phyloP scores from a whole-genome alignment of 1,284 basidiomycete genomes.

The Sparassis latifolia region DNA sequence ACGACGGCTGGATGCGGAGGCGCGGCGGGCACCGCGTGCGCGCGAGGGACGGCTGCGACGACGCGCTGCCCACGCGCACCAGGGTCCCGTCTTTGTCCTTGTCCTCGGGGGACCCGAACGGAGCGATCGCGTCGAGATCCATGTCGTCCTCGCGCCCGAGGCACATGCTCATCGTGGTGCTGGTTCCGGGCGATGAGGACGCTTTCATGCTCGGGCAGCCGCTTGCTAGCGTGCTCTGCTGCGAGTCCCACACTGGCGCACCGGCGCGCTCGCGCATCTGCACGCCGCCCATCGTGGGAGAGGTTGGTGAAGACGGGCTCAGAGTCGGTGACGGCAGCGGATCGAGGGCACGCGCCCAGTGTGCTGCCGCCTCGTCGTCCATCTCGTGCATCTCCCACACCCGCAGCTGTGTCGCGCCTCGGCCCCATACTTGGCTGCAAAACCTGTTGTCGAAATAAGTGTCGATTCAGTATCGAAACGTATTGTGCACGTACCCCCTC shows the following conservation, averaged over 20 bases:
- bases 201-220: not conserved
- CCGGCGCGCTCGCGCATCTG: constrained; percentile 1
- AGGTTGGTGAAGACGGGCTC: not conserved
- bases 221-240: not conserved
- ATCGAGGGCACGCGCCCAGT: constrained; percentile 4
- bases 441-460: constrained; percentile 19
- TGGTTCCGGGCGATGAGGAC: not conserved
- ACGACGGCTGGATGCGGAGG: not conserved
- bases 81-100: not conserved
- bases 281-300: not conserved
- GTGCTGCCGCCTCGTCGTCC: constrained; percentile 16
- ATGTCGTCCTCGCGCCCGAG: not conserved
- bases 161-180: not conserved
- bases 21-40: not conserved
- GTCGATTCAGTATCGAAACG: too few relatives aligned
- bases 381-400: constrained; percentile 25
- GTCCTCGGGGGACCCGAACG: not conserved
- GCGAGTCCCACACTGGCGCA: constrained; percentile 1
- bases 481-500: constrained; percentile 26
- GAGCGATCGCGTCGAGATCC: not conserved
- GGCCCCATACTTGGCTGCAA: constrained; percentile 31
- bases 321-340: not conserved
- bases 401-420: constrained; percentile 28
- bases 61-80: not conserved
- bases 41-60: not conserved